Conservation (phyloP, 208 protist genomes). For the Wallacemonas sp. region DNA sequence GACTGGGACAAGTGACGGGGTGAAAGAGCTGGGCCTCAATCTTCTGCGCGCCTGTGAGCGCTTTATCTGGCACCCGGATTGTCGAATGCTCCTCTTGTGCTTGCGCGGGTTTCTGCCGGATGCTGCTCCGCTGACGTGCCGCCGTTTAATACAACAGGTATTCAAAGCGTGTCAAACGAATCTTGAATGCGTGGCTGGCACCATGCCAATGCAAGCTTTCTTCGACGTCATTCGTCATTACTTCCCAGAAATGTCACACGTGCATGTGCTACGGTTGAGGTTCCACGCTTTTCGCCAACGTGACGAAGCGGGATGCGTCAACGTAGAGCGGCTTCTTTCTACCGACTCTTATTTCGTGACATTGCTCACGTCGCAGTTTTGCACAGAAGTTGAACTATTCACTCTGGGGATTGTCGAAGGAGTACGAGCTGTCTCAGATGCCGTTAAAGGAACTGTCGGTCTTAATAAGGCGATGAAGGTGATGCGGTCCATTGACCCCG, state of each 20-base stretch:
- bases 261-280: conserved; percentile 75
- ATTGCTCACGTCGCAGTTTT: conserved; percentile 65
- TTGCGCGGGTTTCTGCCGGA: conserved; percentile 73
- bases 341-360: conserved; percentile 65
- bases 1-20: conserved; percentile 33
- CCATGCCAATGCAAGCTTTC: conserved; percentile 33
- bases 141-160: conserved; percentile 41
- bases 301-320: conserved; percentile 18
- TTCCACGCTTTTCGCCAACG: conserved; percentile 47
- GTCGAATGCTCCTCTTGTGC: conserved; percentile 48
- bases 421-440: conserved; percentile 49
- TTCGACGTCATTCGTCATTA: conserved; percentile 45
- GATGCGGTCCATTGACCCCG: conserved; percentile 41
- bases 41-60: conserved; percentile 62
- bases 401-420: conserved; percentile 71
- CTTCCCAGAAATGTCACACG: conserved; percentile 68
- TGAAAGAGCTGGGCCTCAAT: conserved; percentile 71
- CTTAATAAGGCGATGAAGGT: conserved; percentile 47
- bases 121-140: conserved; percentile 46
- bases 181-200: conserved; percentile 14
- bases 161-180: conserved; percentile 17
- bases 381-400: conserved; percentile 75
- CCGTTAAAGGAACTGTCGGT: conserved; percentile 31
- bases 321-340: conserved; percentile 30
- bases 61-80: conserved; percentile 68